A percentile compares a stretch with the other conserved stretches of the same genome.
phyloP scores from a whole-genome alignment of 1,284 basidiomycete species.

The Leccinum glutinopallens region DNA sequence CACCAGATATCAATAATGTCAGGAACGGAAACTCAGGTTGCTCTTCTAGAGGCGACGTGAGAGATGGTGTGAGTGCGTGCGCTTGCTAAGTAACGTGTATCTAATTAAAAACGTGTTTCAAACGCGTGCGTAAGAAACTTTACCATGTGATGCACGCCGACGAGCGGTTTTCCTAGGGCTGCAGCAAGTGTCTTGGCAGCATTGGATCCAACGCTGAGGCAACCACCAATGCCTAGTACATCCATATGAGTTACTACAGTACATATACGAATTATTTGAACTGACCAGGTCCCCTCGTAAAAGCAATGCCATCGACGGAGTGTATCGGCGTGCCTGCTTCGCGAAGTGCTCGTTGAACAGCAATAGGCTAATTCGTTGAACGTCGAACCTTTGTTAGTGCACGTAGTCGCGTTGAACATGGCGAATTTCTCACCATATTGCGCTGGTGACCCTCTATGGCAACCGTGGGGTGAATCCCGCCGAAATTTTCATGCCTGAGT shows the following conservation, averaged over 20 bases:
- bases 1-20: slow-evolving; percentile 85
- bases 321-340: slow-evolving; percentile 60
- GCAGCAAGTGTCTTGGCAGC: slow-evolving; percentile 84
- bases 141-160: slow-evolving; percentile 96
- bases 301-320: slow-evolving; percentile 86
- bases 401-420: background rate
- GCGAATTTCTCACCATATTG: slow-evolving; percentile 50
- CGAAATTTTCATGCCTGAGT: slow-evolving; percentile 62
- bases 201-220: slow-evolving; percentile 75
- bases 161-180: slow-evolving; percentile 72
- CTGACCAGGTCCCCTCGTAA: slow-evolving; percentile 85
- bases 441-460: slow-evolving; percentile 77
- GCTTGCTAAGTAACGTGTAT: slow-evolving; percentile 68
- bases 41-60: slow-evolving; percentile 57
- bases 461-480: slow-evolving; percentile 83
- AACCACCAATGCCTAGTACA: slow-evolving; percentile 70
- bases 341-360: slow-evolving; percentile 65
- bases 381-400: background rate
- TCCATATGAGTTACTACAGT: background rate
- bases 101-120: background rate
- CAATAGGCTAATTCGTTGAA: slow-evolving; percentile 61
- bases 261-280: background rate
- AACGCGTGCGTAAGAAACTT: slow-evolving; percentile 20
- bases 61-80: slow-evolving; percentile 83
- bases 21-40: slow-evolving; percentile 82